Base-by-base conservation (phyloP, 148 eudicot genomes). In the Diospyros kaki region DNA sequence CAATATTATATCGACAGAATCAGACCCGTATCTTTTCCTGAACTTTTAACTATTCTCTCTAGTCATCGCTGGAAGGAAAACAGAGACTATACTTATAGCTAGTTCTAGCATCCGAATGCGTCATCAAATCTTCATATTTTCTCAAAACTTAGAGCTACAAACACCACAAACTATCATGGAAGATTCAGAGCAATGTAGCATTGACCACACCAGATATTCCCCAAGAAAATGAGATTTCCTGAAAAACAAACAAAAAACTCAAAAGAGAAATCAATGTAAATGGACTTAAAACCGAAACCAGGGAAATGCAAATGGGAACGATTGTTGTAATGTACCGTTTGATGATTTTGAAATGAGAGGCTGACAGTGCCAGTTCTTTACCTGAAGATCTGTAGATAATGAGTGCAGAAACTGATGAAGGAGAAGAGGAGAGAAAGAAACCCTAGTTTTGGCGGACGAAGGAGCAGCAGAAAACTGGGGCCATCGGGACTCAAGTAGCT, bases 381-480 rank as follows among this genome's bases (percentile, higher is more conserved):
- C 46, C 55, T 17, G 41, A 6, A 38, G 17, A 40, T n/a, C 60
- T 9, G 12, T 28, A 28, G 28, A 28, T 28, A 28, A 28, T 28
- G 28, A 28, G 28, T 28, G 28, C 28, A 28, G 28, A 28, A 28
- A 28, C 28, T 28, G 28, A 28, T 28, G 28, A 28, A 28, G 55
- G n/a, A 70, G 56, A 46, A 59, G 64, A 46, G 43, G 4, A 5
- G 10, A 14, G 3, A 5, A 15, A 44, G 13, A 18, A 72, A 72
- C 75, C 66, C 75, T 72, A 60, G 48, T 18, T 4, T 39, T 69
- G 17, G 42, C 28, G 54, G 75, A 72, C 4, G 75, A 46, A 60
- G 75, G 60, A 39, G 64, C 15, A 3, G 40, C 9, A n/a, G 69
- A 28, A 28, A 28, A 0, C 41, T 14, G 58, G 58, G 58, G 42